Evolutionary conservation across 805 yeast species (phyloP).

Genomic region (Candida ficus): DNA sequence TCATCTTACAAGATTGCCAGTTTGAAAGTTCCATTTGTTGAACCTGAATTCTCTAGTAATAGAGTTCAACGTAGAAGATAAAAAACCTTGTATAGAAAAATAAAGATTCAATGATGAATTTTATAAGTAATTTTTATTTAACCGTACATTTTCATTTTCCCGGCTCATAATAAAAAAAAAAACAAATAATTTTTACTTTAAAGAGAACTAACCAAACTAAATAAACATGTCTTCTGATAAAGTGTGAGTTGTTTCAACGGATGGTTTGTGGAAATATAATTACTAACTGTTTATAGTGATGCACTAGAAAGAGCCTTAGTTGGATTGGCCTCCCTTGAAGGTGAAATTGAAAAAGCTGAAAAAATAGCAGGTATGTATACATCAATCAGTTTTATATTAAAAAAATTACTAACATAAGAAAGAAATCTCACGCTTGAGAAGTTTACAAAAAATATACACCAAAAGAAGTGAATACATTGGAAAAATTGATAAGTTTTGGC

Average conservation of each 20-base stretch:
- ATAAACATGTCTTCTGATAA: neutral
- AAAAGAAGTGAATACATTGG: slow-evolving; percentile 48
- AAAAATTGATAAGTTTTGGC: slow-evolving; percentile 79
- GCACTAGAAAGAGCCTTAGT: slow-evolving; percentile 35
- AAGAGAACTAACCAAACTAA: neutral
- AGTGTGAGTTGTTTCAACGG: neutral
- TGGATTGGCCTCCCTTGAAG: slow-evolving; percentile 53
- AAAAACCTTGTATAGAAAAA: too few relatives aligned
- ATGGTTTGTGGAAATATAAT: neutral
- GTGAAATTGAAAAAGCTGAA: slow-evolving; percentile 55
- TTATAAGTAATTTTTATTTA: neutral
- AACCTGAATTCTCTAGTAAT: slow-evolving; percentile 77
- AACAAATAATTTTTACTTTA: neutral
- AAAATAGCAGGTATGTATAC: slow-evolving; percentile 40
- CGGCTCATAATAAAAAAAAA: neutral
- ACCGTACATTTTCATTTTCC: neutral
- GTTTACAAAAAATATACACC: slow-evolving; percentile 52
- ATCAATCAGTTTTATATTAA: too few relatives aligned
- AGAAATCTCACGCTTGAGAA: slow-evolving; percentile 44
- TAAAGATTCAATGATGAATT: neutral
- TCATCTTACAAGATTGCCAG: slow-evolving; percentile 72
- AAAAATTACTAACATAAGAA: neutral
- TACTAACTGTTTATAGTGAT: neutral
- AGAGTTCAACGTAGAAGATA: too few relatives aligned
- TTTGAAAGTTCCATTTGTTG: slow-evolving; percentile 80